These are phyloP conservation scores for Stephania yunnanensis DNA, from an alignment of 164 flowering plant species.

Conservation along the genomic window DNA sequence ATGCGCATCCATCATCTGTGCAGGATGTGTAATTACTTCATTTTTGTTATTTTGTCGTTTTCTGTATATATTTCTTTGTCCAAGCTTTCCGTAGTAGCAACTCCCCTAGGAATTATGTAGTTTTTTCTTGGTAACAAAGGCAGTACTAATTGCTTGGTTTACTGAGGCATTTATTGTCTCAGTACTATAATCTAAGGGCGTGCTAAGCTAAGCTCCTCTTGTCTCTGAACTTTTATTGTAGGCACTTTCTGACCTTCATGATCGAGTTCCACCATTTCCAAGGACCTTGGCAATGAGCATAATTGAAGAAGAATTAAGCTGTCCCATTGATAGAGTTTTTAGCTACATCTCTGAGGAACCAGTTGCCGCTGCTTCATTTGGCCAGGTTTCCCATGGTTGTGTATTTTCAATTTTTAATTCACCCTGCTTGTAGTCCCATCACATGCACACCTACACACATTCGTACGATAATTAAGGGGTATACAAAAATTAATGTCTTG, in stretches of 20 bases:
- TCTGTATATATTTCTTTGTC: too few species aligned
- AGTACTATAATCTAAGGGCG: not conserved
- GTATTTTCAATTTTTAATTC: not conserved
- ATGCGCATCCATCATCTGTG: too few species aligned
- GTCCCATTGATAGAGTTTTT: constrained; percentile 54
- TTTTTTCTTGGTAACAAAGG: not conserved
- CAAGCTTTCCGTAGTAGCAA: not conserved
- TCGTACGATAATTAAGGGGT: not conserved
- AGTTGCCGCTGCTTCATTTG: constrained; percentile 97
- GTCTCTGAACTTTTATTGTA: constrained; percentile 41
- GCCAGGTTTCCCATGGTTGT: constrained; percentile 56
- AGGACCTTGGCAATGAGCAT: constrained; percentile 72
- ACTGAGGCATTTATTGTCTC: not conserved
- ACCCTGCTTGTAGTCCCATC: too few species aligned
- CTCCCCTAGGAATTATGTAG: not conserved
- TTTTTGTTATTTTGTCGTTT: too few species aligned
- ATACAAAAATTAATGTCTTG: too few species aligned
- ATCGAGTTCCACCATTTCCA: constrained; percentile 92
- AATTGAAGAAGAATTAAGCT: constrained; percentile 86
- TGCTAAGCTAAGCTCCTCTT: constrained; percentile 3
- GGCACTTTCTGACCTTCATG: constrained; percentile 91
- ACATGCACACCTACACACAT: not conserved
- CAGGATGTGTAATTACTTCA: too few species aligned
- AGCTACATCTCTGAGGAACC: constrained; percentile 80
- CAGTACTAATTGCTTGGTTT: not conserved